These are phyloP conservation scores for Taiozyma onychis DNA, from an alignment of 1,139 yeast species.

Conservation along the genomic window DNA sequence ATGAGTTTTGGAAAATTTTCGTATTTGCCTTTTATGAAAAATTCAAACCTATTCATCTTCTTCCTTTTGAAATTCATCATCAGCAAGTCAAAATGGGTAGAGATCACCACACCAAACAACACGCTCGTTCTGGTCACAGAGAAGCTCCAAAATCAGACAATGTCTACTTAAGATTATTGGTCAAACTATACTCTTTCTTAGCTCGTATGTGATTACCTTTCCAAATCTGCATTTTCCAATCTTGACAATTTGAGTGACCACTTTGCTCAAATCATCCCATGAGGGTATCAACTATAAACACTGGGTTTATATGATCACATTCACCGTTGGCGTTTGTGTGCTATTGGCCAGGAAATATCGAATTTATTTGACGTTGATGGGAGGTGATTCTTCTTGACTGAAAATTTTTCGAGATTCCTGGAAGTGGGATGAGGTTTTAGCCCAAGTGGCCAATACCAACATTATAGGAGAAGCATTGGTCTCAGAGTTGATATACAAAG, in stretches of 20 bases:
- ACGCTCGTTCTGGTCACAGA: constrained; percentile 94
- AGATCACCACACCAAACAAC: constrained; percentile 96
- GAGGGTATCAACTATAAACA: neutral
- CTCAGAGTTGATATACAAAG: neutral
- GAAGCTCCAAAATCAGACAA: constrained; percentile 99
- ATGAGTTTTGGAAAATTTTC: neutral
- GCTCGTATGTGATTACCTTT: constrained; percentile 72
- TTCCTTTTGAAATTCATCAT: neutral
- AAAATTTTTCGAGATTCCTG: neutral
- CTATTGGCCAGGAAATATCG: neutral
- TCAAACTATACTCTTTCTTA: constrained; percentile 96
- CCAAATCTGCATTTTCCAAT: constrained; percentile 7
- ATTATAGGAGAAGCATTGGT: neutral
- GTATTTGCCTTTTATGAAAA: constrained; percentile 3
- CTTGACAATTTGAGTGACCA: neutral
- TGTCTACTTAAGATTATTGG: constrained; percentile 96
- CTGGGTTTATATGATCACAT: neutral
- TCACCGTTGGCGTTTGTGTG: neutral
- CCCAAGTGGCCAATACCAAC: neutral
- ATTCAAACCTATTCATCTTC: constrained; percentile 4
- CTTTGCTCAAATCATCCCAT: neutral
- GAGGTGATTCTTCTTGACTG: neutral
- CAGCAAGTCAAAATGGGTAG: constrained; percentile 69
- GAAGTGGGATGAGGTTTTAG: neutral
- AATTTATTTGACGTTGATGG: neutral